Evolutionary conservation across 345 rosid species (phyloP), one percentile per base, ranked within the genome.

Genomic region (Hibiscus tridactylites): DNA sequence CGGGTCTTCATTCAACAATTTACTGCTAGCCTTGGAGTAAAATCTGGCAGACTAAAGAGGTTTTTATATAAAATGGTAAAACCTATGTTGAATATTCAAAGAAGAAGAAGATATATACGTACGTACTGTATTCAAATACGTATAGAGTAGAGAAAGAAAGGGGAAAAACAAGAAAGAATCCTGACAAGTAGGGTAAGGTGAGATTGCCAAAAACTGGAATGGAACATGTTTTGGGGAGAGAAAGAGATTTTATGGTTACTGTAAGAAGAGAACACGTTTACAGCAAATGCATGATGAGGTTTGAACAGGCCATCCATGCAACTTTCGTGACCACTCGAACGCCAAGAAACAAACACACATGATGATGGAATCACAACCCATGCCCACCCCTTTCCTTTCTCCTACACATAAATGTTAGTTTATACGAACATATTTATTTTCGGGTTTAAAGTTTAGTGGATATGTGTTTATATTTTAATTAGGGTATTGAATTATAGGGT

Each of bases 291-390:
- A 33, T 54, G 61, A 56, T 61, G 68, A 71, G 67, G 54, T 28
- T 61, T 71, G 66, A 59, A 46, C 35, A 71, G 28, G 66, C 65
- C 46, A 71, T 15, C 67, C 59, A 71, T 71, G 68, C 68, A 61
- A 71, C 67, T 71, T 71, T 61, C 59, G 56, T 47, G 74, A 61
- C 39, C 44, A 59, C 58, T 71, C 42, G 17, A 60, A 71, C 35
- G 46, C 59, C 58, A 29, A 61, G 49, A 47, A 61, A 47, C 59
- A 47, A n/a, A 21, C 74, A 61, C 49, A 71, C 68, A 71, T 46
- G 67, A 44, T 60, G 67, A 71, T 71, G 74, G 68, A 71, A 71
- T 71, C 65, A 39, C 2, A 7, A 6, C 2, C 44, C 44, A 39
- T 39, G 44, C 9, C 10, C 9, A 39, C 9, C 44, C 2, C 9